A percentile compares a stretch with the other conserved stretches of the same genome.
Conservation (phyloP, 169 alveolate species). For the Plasmodium yoelii region DNA sequence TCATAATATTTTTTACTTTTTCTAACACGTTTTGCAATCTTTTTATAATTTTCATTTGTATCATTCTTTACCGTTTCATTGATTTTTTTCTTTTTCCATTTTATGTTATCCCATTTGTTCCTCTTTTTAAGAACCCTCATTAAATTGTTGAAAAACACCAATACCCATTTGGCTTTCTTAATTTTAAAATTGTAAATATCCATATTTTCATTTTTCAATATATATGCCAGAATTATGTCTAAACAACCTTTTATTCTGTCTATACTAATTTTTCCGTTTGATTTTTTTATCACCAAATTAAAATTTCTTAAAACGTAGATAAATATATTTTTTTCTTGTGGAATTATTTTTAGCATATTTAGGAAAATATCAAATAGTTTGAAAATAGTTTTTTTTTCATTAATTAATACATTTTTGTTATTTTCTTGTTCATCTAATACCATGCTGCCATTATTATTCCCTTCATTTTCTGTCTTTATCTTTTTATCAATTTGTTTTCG, state of each 20-base stretch:
- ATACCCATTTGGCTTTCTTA: slow-evolving; percentile 18
- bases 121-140: slow-evolving; percentile 5
- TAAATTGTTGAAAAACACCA: slow-evolving; percentile 31
- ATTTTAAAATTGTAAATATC: slow-evolving; percentile 12
- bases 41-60: background rate
- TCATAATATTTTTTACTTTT: slow-evolving; percentile 2
- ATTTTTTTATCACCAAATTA: slow-evolving; percentile 16
- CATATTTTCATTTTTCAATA: slow-evolving; percentile 30
- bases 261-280: slow-evolving; percentile 1
- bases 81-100: background rate
- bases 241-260: slow-evolving; percentile 23
- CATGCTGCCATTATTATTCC: no score
- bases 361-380: slow-evolving; percentile 26
- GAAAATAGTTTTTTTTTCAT: slow-evolving; percentile 13
- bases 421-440: background rate
- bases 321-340: slow-evolving; percentile 33
- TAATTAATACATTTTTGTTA: background rate
- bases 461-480: no score
- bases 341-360: slow-evolving; percentile 42
- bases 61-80: background rate
- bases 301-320: slow-evolving; percentile 43
- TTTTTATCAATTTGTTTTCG: no score
- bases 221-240: slow-evolving; percentile 56
- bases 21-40: background rate
- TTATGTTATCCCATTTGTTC: background rate